Evolutionary conservation across 208 protist species (phyloP).

Genomic region (Crithidia expoeki): DNA sequence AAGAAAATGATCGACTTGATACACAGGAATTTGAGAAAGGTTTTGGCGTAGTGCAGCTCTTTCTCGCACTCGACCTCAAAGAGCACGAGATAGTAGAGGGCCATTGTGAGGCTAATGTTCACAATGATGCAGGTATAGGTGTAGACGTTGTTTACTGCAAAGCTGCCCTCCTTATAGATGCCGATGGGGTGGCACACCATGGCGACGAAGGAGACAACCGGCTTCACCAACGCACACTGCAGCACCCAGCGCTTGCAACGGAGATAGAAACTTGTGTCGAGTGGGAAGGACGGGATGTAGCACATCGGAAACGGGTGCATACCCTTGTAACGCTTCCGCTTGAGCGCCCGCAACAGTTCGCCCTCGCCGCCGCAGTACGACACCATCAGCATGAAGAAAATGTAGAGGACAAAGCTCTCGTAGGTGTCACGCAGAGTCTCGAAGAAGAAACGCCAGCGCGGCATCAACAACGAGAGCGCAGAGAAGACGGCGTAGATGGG

Average conservation of each 20-base stretch:
- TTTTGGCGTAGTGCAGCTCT: conserved; percentile 84
- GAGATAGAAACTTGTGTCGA: conserved; percentile 80
- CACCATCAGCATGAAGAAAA: conserved; percentile 92
- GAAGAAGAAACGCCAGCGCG: conserved; percentile 74
- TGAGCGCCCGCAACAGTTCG: conserved; percentile 78
- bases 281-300: conserved; percentile 61
- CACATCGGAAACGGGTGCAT: conserved; percentile 78
- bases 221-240: conserved; percentile 91
- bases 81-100: conserved; percentile 88
- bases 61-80: conserved; percentile 85
- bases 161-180: conserved; percentile 75
- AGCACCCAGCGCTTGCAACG: conserved; percentile 90
- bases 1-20: conserved; percentile 92
- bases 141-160: conserved; percentile 68
- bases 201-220: conserved; percentile 66
- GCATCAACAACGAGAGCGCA: conserved; percentile 57
- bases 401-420: conserved; percentile 92
- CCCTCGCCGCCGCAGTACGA: conserved; percentile 88
- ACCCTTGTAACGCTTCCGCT: conserved; percentile 73
- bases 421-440: conserved; percentile 85
- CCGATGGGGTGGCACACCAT: conserved; percentile 68
- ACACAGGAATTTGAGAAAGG: conserved; percentile 88
- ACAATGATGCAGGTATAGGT: conserved; percentile 85
- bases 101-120: conserved; percentile 80
- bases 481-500: conserved; percentile 87